These are phyloP conservation scores for Candida tunisiensis DNA, from an alignment of 1,139 yeast species.

Conservation along the genomic window DNA sequence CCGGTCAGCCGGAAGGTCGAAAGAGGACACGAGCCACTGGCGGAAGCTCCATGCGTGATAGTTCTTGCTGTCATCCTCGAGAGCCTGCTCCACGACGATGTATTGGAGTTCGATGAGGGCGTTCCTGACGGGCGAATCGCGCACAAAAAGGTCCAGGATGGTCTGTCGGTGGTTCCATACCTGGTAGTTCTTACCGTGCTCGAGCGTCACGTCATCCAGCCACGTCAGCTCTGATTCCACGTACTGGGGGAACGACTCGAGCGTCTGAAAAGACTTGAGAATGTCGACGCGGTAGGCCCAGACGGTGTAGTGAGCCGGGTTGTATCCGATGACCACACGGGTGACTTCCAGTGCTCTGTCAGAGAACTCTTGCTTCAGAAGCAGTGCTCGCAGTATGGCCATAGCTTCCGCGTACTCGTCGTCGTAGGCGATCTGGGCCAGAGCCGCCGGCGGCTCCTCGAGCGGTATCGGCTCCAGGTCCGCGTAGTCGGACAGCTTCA, in stretches of 20 bases:
- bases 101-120: slow-evolving; percentile 40
- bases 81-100: slow-evolving; percentile 46
- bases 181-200: slow-evolving; percentile 82
- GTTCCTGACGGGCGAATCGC: slow-evolving; percentile 1
- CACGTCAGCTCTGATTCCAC: slow-evolving; percentile 29
- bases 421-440: slow-evolving; percentile 66
- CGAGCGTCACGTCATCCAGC: slow-evolving; percentile 62
- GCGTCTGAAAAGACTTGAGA: slow-evolving; percentile 14
- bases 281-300: slow-evolving; percentile 67
- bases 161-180: slow-evolving; percentile 83
- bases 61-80: slow-evolving; percentile 69
- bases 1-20: slow-evolving; percentile 11
- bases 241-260: slow-evolving; percentile 5
- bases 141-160: slow-evolving; percentile 4
- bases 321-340: slow-evolving; percentile 38
- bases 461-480: slow-evolving; percentile 18
- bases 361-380: slow-evolving; percentile 44
- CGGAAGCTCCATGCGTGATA: slow-evolving; percentile 95
- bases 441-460: slow-evolving; percentile 27
- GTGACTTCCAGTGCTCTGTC: slow-evolving; percentile 59
- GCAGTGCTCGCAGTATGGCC: slow-evolving; percentile 45
- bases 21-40: slow-evolving; percentile 52
- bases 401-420: slow-evolving; percentile 49
- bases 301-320: slow-evolving; percentile 85
- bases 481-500: slow-evolving; percentile 14